Conservation (phyloP, 2,329 filamentous ascomycete genomes). For the Phialemonium atrogriseum region DNA sequence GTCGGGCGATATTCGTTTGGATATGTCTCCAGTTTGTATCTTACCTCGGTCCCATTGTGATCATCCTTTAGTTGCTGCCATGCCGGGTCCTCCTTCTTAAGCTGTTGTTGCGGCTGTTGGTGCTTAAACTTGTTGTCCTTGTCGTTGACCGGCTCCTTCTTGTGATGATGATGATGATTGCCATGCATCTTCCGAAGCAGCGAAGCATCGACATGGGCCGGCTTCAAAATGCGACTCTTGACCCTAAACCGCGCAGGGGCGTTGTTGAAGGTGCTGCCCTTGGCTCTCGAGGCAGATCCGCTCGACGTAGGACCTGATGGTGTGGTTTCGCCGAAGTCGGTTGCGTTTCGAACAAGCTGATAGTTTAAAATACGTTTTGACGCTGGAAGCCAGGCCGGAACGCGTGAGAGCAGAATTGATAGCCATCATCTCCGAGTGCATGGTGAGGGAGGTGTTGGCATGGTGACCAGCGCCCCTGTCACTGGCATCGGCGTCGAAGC, state of each 20-base stretch:
- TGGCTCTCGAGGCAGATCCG: conserved; percentile 26
- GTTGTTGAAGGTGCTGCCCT: conserved; percentile 18
- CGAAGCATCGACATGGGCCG: conserved; percentile 29
- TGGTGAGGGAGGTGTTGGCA: conserved; percentile 34
- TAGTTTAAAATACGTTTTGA: conserved; percentile 43
- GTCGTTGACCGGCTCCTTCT: conserved; percentile 14
- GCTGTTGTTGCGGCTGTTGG: conserved; percentile 15
- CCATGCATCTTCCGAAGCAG: conserved; percentile 12
- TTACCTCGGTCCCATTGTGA: too few relatives aligned
- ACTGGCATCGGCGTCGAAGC: conserved; percentile 31
- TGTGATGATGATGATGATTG: conserved; percentile 18
- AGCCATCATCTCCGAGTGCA: conserved; percentile 50
- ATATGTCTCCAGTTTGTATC: too few relatives aligned
- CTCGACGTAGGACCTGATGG: conserved; percentile 35
- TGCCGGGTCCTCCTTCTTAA: conserved; percentile 14
- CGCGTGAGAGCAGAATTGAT: conserved; percentile 39
- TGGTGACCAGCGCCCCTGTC: conserved; percentile 23
- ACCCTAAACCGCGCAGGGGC: conserved; percentile 25
- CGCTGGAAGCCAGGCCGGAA: conserved; percentile 30
- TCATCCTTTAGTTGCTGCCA: conserved; percentile 3
- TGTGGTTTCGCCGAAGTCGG: conserved; percentile 30
- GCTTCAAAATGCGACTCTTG: conserved; percentile 41
- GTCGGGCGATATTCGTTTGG: too few relatives aligned
- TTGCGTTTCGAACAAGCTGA: conserved; percentile 38
- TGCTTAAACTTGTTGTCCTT: conserved; percentile 14